Evolutionary conservation across 2,329 filamentous ascomycete species (phyloP), one percentile per base, ranked within the genome.

Genomic region (Aureobasidium uvarum): DNA sequence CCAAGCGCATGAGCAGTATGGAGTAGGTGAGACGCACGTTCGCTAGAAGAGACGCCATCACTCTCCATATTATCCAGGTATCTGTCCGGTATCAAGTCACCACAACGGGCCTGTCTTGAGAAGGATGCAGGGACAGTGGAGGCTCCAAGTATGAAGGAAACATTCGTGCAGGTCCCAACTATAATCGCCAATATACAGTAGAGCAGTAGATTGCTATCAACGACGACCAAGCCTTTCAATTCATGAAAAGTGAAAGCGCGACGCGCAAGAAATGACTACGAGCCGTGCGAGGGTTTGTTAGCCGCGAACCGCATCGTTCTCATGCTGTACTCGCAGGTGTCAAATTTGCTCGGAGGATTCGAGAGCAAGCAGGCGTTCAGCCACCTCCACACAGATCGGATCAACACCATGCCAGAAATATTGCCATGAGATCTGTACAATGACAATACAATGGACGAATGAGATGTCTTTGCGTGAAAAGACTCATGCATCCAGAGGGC

Each of bases 351-450:
- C 56, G 56, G 56, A 60, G 56, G 43, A 60, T 43, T 60, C 56
- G 43, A 58, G 55, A 60, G 39, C 43, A 62, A 50, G 58, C 39
- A 36, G 58, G 58, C 45, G 31, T 51, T 62, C 58, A 62, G 58
- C 58, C 58, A 62, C 58, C 58, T 62, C 58, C 58, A 62, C 58
- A 62, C 10, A 51, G 43, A 62, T 62, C 58, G 58, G 45, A 62
- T 62, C 58, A 62, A 41, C 58, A 51, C 16, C 58, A 51, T 51
- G 45, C 36, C 51, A 28, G 33, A 39, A 31, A 20, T 18, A 51
- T 62, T 62, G 58, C 45, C 58, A 62, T 14, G 16, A 50, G 58
- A 62, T 62, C 45, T 51, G 45, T 62, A 31, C 58, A 50, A 51
- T 60, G 56, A 48, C 28, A 62, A 13, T 39, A 18, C 33, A 13